phyloP scores from a whole-genome alignment of 371 early-diverging fungal species.

The Amoeboaphelidium protococcarum region DNA sequence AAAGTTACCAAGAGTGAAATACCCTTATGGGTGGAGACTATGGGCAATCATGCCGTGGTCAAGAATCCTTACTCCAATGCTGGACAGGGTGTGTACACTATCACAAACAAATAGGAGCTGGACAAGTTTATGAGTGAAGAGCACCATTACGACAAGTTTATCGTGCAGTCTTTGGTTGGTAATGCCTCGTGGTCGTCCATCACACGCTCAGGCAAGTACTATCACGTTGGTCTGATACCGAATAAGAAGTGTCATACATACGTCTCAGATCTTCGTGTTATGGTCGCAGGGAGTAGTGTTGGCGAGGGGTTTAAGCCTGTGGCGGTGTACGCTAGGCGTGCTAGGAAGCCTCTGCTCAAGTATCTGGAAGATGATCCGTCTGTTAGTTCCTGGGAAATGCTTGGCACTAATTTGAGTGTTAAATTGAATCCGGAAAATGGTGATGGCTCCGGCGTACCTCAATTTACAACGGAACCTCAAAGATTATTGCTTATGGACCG shows the following conservation, averaged over 20 bases:
- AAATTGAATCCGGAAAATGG: conserved; percentile 36
- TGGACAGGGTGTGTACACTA: conserved; percentile 78
- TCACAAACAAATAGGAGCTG: conserved; percentile 49
- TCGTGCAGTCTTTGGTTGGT: conserved; percentile 74
- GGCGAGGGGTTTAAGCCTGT: conserved; percentile 55
- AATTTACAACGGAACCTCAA: conserved; percentile 61
- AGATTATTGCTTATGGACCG: conserved; percentile 67
- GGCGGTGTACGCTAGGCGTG: conserved; percentile 57
- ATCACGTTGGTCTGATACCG: conserved; percentile 77
- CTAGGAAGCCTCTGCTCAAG: conserved; percentile 41
- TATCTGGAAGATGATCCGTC: conserved; percentile 29
- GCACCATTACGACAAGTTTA: conserved; percentile 79
- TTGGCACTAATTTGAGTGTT: conserved; percentile 68
- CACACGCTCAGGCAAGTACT: conserved; percentile 46
- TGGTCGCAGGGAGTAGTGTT: conserved; percentile 43
- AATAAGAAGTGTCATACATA: conserved; percentile 64
- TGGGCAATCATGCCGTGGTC: conserved; percentile 75
- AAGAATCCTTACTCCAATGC: conserved; percentile 84
- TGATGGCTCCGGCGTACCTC: conserved; percentile 11
- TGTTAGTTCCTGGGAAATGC: conserved; percentile 67
- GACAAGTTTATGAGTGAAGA: conserved; percentile 41
- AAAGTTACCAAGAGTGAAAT: conserved; percentile 63
- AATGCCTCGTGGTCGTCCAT: conserved; percentile 70
- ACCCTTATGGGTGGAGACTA: conserved; percentile 53
- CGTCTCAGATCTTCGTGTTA: conserved; percentile 66